phyloP scores from a whole-genome alignment of 495 filamentous ascomycete genomes.

The Jackrogersella minutella region DNA sequence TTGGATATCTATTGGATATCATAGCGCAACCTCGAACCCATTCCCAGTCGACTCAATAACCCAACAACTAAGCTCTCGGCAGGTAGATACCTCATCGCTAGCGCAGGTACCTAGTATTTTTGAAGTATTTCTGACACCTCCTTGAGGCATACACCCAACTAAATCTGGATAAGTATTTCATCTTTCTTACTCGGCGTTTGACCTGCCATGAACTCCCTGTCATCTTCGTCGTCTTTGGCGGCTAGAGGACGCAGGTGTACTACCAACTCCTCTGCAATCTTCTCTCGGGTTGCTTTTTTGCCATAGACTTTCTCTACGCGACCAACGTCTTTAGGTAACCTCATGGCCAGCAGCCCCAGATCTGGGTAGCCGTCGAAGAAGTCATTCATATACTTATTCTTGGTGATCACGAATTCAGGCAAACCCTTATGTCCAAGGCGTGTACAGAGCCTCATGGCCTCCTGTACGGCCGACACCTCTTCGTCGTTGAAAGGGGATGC shows the following conservation, averaged over 20 bases:
- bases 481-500: constrained; percentile 32
- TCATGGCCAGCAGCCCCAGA: constrained; percentile 9
- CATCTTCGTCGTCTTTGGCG: constrained; percentile 6
- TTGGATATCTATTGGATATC: not conserved
- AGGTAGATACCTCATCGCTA: not conserved
- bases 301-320: constrained; percentile 37
- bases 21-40: not conserved
- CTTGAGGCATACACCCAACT: not conserved
- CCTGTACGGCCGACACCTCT: constrained; percentile 18
- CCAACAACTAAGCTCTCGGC: not conserved
- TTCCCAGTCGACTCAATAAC: not conserved
- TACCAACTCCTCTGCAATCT: constrained; percentile 45
- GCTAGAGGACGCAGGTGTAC: constrained; percentile 29
- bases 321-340: constrained; percentile 36
- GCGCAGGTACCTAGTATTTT: not conserved
- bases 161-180: not conserved
- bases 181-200: constrained; percentile 1
- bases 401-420: not conserved
- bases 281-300: constrained; percentile 41
- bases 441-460: constrained; percentile 9
- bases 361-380: constrained; percentile 28
- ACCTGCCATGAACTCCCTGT: constrained; percentile 4
- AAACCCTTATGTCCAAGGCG: not conserved
- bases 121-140: not conserved
- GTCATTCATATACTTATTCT: not conserved